Percentiles rank a stretch among this genome's conserved stretches.
Evolutionary conservation across 225 moss, liverwort and hornwort genomes (phyloP).

Genomic region (Rhytidiadelphus loreus): DNA sequence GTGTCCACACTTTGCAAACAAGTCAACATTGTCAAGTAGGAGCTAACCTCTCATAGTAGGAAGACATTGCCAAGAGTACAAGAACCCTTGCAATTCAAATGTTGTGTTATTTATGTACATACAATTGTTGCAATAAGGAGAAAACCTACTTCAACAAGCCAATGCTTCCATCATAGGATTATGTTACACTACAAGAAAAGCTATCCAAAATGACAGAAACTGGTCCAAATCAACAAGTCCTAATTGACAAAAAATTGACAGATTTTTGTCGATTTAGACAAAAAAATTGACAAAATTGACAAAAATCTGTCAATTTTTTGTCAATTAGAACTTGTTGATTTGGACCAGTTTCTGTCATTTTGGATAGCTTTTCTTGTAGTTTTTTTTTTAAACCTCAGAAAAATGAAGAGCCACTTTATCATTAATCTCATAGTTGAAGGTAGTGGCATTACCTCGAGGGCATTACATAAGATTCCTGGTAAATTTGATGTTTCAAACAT

Average conservation of each 20-base stretch:
- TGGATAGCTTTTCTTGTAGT: no score
- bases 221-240: no score
- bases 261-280: no score
- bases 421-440: not conserved
- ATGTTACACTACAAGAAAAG: no score
- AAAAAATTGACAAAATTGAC: no score
- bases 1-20: fast-evolving
- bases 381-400: fast-evolving
- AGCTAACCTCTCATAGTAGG: not conserved
- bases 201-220: no score
- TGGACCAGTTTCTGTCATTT: no score
- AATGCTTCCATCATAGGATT: not conserved
- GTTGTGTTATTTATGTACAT: not conserved
- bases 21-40: not conserved
- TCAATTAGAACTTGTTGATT: no score
- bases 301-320: no score
- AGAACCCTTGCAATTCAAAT: not conserved
- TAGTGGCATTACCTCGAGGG: not conserved
- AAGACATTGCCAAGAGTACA: not conserved
- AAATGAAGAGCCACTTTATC: not conserved
- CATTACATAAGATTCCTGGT: no score
- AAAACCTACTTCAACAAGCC: not conserved
- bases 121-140: not conserved
- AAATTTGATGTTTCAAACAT: not conserved
- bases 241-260: no score